phyloP scores from a whole-genome alignment of 2,329 filamentous ascomycete genomes.

The Colletotrichum euphorbiae region DNA sequence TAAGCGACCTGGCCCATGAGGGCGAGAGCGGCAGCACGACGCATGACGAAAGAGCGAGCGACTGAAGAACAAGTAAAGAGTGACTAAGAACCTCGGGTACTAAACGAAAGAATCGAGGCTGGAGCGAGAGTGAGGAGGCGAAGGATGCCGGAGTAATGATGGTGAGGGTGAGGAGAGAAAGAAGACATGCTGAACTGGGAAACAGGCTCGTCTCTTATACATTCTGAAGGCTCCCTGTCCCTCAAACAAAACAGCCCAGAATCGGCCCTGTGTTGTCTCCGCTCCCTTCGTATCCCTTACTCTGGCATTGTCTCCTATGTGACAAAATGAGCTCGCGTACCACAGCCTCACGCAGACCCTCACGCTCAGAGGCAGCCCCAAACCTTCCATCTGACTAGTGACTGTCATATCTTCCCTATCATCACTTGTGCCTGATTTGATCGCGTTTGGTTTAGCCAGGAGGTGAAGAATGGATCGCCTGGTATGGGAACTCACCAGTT shows the following conservation, averaged over 20 bases:
- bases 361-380: background rate
- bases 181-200: background rate
- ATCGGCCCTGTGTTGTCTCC: background rate
- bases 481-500: slow-evolving; percentile 17
- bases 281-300: slow-evolving; percentile 13
- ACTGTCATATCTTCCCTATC: background rate
- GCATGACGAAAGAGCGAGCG: slow-evolving; percentile 31
- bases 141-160: slow-evolving; percentile 37
- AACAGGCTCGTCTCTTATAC: slow-evolving; percentile 29
- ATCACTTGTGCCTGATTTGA: slow-evolving; percentile 8
- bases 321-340: slow-evolving; percentile 34
- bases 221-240: slow-evolving; percentile 13
- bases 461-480: slow-evolving; percentile 38
- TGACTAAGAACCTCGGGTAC: slow-evolving; percentile 37
- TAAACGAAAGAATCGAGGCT: slow-evolving; percentile 38
- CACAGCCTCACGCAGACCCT: background rate
- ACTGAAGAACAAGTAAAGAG: slow-evolving; percentile 35
- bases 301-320: slow-evolving; percentile 23
- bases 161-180: slow-evolving; percentile 36
- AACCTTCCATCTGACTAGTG: background rate
- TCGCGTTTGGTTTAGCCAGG: slow-evolving; percentile 9
- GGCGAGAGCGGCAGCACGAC: slow-evolving; percentile 13
- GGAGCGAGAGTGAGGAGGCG: slow-evolving; percentile 26
- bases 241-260: background rate
- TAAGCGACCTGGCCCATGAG: slow-evolving; percentile 25